phyloP scores from a whole-genome alignment of 495 filamentous ascomycete genomes.

The Letharia columbiana region DNA sequence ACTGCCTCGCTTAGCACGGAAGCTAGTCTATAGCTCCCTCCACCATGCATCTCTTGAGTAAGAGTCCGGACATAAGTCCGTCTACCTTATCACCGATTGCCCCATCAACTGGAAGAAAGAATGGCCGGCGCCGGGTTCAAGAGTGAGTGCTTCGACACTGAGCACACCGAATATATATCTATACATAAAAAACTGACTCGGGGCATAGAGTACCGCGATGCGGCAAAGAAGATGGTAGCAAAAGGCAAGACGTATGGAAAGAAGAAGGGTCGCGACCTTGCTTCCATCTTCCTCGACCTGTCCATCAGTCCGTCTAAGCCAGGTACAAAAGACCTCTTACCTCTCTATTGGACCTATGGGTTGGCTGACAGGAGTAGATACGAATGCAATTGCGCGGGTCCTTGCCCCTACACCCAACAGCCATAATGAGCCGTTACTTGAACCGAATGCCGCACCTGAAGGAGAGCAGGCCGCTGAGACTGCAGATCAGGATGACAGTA shows the following conservation, averaged over 20 bases:
- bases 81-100: neutral
- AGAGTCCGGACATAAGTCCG: neutral
- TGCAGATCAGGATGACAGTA: neutral
- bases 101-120: neutral
- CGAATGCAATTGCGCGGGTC: neutral
- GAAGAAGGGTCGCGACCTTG: neutral
- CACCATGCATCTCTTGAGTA: neutral
- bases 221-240: neutral
- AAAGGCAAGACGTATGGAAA: slow-evolving; percentile 4
- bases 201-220: neutral
- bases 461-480: neutral
- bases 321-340: neutral
- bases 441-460: neutral
- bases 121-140: neutral
- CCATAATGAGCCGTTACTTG: neutral
- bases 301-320: neutral
- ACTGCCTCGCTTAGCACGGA: neutral
- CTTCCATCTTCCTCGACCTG: neutral
- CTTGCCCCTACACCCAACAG: neutral
- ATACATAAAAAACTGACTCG: neutral
- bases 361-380: neutral
- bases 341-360: neutral
- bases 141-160: neutral
- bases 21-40: neutral
- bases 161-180: neutral